These are phyloP conservation scores for Kodamaea plutei DNA, from an alignment of 1,139 yeast genomes.

Conservation along the genomic window DNA sequence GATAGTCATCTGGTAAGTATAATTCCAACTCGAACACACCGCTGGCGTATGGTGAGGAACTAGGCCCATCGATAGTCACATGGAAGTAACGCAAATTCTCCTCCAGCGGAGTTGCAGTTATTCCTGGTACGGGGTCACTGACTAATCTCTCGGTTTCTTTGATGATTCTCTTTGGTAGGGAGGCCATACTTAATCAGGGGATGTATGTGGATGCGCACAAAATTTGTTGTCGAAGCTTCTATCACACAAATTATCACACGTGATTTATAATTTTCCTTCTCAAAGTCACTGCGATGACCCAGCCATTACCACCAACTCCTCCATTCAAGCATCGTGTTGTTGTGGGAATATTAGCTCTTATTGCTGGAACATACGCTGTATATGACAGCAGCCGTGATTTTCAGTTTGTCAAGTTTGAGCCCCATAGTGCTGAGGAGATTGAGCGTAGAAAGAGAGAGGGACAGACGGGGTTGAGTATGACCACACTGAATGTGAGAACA, in stretches of 20 bases:
- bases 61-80: conserved; percentile 83
- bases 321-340: conserved; percentile 32
- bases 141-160: conserved; percentile 91
- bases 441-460: conserved; percentile 34
- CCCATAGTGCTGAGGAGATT: conserved; percentile 38
- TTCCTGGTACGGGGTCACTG: conserved; percentile 96
- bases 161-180: conserved; percentile 82
- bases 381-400: conserved; percentile 39
- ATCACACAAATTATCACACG: too few species aligned
- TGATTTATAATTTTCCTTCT: too few species aligned
- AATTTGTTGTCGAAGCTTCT: too few species aligned
- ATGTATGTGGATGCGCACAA: too few species aligned
- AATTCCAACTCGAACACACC: conserved; percentile 76
- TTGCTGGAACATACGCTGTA: conserved; percentile 31
- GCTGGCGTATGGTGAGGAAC: conserved; percentile 75
- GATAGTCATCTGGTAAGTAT: conserved; percentile 85
- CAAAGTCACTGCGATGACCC: too few species aligned
- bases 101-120: conserved; percentile 87
- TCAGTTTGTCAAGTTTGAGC: conserved; percentile 37
- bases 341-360: conserved; percentile 36
- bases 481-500: conserved; percentile 33
- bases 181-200: conserved; percentile 47
- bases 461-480: conserved; percentile 27
- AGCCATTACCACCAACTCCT: conserved; percentile 26
- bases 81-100: conserved; percentile 90